Base-by-base conservation (phyloP, 495 filamentous ascomycete genomes). In the Neurospora africana region DNA sequence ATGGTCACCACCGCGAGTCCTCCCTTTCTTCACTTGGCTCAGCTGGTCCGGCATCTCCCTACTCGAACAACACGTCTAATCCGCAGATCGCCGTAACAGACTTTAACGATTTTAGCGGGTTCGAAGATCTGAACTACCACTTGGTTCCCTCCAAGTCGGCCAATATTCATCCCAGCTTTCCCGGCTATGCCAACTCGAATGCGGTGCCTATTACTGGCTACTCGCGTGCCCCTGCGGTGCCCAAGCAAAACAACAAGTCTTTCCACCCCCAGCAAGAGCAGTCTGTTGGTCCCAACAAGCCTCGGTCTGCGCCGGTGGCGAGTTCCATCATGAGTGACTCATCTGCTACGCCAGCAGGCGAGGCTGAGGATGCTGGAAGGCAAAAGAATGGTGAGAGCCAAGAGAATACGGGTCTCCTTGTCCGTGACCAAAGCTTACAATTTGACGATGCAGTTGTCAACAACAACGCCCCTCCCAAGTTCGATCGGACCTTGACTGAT, bases 401-500 rank as follows among this genome's bases (percentile, higher is more conserved):
- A 70, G 70, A 76, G 38, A 58, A 75, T 72, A 77, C 74, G 79
- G 83, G 87, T 76, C 88, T 87, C 86, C 89, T 90, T 71, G 75
- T 80, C 30, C 72, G 74, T 78, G 69, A 75, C 76, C 78, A 81
- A 70, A 76, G 75, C 82, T 85, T 77, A 84, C 82, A 77, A 70
- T 71, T 70, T n/a, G 72, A 74, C 53, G 72, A 79, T 73, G 84
- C 87, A 81, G 73, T 81, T 85, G 85, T 75, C 77, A 83, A 84
- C 69, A 81, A 84, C 38, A 84, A 92, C 43, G 53, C 53, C 7
- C 53, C 53, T 19, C 92, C 94, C 6, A 96, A 95, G 80, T 86
- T 97, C 73, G 89, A 92, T 69, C 87, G 94, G 68, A 96, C 93
- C 9, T 91, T 94, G 79, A 94, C 93, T 10, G 94, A 97, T 77